Base-by-base conservation (phyloP, 768 basidiomycete species). In the Grammothele lineata region DNA sequence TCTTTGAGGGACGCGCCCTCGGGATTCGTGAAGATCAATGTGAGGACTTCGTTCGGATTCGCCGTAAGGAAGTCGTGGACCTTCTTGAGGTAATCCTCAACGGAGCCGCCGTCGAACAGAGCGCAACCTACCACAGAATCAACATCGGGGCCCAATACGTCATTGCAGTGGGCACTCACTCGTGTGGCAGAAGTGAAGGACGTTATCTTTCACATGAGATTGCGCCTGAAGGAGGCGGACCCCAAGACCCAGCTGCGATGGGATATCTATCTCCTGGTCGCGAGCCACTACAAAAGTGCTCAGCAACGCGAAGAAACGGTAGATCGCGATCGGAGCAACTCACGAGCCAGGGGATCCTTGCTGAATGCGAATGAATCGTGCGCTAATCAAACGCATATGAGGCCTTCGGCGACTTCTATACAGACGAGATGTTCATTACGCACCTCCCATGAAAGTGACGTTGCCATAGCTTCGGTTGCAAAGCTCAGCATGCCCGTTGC, bases 181-280 rank as follows among this genome's bases (percentile, higher is more conserved):
- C 2, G 81, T 80, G 60, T 86, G 85, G 59, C 85, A 87, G 54
- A 86, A 81, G 55, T 79, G 79, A 7, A 86, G 64, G 3, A 67
- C 70, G 5, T 69, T 72, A 43, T 73, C 62, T 30, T 70, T 63
- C 48, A 56, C 42, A 46, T 57, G 51, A 33, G 54, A 62, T 60
- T 85, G 78, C 7, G 80, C 77, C 62, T 87, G 78, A 5, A 81
- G 64, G n/a, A 80, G 60, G 0, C 80, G 71, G n/a, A 76, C 73
- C 15, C 81, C 80, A 2, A 75, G 64, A 3, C 57, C 47, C 9
- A 83, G 64, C 51, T 81, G 81, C 2, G 66, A 60, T 0, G 74
- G 60, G 14, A 82, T 67, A 56, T 76, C 67, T 2, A 80, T 69
- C 40, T 72, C 70, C 54, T 82, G 78, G 58, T 75, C 71, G 10